Evolutionary conservation across 148 eudicot species (phyloP).

Genomic region (Silene uniflora): DNA sequence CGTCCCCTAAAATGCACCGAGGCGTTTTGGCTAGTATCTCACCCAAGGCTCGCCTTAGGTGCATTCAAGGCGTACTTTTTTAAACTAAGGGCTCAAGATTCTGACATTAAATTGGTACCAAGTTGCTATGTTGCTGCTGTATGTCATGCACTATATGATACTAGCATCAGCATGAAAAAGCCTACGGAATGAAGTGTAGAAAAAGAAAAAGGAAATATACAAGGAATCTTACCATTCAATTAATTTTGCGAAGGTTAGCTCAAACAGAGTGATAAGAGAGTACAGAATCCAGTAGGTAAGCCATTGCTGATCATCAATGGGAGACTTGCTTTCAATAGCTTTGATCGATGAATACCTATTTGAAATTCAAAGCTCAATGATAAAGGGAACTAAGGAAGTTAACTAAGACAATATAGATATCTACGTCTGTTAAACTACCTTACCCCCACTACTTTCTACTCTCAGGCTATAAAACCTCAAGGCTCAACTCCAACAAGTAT

Average conservation of each 20-base stretch:
- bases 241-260: constrained; percentile 77
- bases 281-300: constrained; percentile 96
- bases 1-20: too few relatives aligned
- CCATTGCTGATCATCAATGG: constrained; percentile 89
- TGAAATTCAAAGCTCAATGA: background rate
- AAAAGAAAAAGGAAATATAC: background rate
- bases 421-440: background rate
- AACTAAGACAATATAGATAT: background rate
- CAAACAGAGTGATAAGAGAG: constrained; percentile 83
- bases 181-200: background rate
- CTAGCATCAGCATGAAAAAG: constrained; percentile 1
- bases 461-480: background rate
- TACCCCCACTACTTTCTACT: too few relatives aligned
- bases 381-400: background rate
- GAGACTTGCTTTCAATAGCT: constrained; percentile 87
- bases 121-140: too few relatives aligned
- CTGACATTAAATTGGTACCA: too few relatives aligned
- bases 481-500: background rate
- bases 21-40: too few relatives aligned
- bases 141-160: background rate
- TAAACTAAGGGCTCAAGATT: too few relatives aligned
- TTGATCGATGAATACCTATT: constrained; percentile 84
- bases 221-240: constrained; percentile 64
- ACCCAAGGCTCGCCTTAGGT: too few relatives aligned
- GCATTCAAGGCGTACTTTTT: too few relatives aligned